These are phyloP conservation scores for Fraxinus cuspidata DNA, from an alignment of 257 asterid genomes.

Conservation along the genomic window DNA sequence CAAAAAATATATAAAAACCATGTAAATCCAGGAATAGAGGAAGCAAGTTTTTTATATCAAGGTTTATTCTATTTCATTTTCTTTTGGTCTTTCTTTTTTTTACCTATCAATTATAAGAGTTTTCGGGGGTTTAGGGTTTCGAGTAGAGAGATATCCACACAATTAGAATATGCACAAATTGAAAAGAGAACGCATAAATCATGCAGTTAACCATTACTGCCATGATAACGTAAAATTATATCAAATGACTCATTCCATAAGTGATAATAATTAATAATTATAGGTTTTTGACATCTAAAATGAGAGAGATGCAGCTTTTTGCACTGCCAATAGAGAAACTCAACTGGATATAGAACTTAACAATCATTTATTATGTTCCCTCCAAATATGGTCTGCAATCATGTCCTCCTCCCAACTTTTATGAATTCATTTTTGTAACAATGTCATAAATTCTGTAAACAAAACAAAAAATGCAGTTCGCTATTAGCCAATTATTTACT, in stretches of 20 bases:
- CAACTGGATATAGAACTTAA: background rate
- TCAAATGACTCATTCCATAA: background rate
- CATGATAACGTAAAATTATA: background rate
- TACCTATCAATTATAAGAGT: background rate
- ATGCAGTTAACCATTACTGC: background rate
- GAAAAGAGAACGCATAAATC: background rate
- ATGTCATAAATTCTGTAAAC: background rate
- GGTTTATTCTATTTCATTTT: background rate
- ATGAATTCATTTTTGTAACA: background rate
- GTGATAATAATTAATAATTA: background rate
- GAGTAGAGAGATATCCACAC: background rate
- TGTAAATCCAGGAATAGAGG: constrained; percentile 20
- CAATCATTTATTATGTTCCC: background rate
- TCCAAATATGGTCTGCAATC: background rate
- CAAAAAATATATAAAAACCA: constrained; percentile 29
- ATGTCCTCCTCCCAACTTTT: background rate
- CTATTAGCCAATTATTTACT: background rate
- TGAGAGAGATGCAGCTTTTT: background rate
- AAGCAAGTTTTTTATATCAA: background rate
- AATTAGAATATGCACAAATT: background rate
- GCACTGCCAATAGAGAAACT: background rate
- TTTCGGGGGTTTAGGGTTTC: background rate
- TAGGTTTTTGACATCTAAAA: background rate
- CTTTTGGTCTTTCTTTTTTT: background rate
- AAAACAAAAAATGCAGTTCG: background rate